Base-by-base conservation (phyloP, 164 flowering plant species). In the Kingdonia uniflora region DNA sequence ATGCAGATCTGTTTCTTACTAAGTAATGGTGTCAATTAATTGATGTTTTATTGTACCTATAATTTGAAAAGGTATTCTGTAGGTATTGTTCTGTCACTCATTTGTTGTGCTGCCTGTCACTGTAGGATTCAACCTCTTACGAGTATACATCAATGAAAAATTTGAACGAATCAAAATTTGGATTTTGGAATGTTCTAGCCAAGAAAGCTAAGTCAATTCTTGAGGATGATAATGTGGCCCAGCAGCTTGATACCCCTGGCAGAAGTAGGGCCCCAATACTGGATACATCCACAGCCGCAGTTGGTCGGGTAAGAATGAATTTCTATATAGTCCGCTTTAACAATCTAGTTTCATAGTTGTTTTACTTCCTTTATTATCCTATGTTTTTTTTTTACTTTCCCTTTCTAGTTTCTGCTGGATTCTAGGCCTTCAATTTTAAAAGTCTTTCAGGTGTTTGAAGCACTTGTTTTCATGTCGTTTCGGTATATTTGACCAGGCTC, bases 181-280 rank as follows among this genome's bases (percentile, higher is more conserved):
- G 96, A 7, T 85, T 91, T 42, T 91, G 98, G 96, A 82, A 95
- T 49, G 76, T 82, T 63, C 73, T 91, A 14, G 86, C 96, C 38
- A 77, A 76, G 63, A 91, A 91, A 74, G 96, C 96, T 17, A 91
- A 87, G 66, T 70, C 92, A 21, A 75, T 91, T 64, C 75, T 91
- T 12, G 97, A 85, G 1, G 96, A 91, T 20, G 88, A 91, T 51
- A 57, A 72, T 53, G 54, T 19, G 1, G 54, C 70, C 22, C 64
- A 67, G 38, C 75, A 79, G 37, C 44, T 58, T 41, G 78, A 69
- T 52, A 39, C 55, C 15, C 56, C 74, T 35, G 57, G 39, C 43
- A 68, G 58, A 65, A 33, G 42, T 15, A 61, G 57, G 42, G 63
- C 73, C 2, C 67, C 60, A 52, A 59, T 42, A 52, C 52, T 42